Conservation (phyloP, 352 stramenopile species). For the Phytophthora pseudosyringae region DNA sequence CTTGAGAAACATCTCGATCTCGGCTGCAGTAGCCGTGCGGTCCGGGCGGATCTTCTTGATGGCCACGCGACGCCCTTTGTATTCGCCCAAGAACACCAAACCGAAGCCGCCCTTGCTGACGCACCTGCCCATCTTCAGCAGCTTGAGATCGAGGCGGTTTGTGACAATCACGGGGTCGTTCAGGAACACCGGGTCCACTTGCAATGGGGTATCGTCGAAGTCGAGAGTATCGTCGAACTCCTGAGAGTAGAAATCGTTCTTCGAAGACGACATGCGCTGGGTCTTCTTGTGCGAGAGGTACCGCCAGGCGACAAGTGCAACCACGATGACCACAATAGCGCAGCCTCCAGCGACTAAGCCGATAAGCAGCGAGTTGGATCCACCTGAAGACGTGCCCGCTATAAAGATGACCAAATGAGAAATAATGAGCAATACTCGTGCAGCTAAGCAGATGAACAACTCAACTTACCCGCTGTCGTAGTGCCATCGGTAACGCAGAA, state of each 20-base stretch:
- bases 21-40: constrained; percentile 19
- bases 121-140: constrained; percentile 46
- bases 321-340: constrained; percentile 22
- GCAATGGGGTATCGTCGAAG: constrained; percentile 42
- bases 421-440: neutral
- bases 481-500: neutral
- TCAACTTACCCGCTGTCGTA: constrained; percentile 18
- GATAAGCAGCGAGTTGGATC: constrained; percentile 28
- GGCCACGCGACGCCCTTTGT: constrained; percentile 43
- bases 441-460: neutral
- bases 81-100: constrained; percentile 56
- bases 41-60: constrained; percentile 60
- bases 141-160: constrained; percentile 48
- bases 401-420: neutral
- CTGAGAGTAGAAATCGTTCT: constrained; percentile 37
- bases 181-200: constrained; percentile 40
- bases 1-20: constrained; percentile 50
- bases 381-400: constrained; percentile 19
- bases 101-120: constrained; percentile 58
- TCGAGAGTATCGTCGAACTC: constrained; percentile 39
- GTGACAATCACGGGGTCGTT: constrained; percentile 59
- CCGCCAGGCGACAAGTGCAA: constrained; percentile 20
- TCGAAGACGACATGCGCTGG: constrained; percentile 35
- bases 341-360: constrained; percentile 33
- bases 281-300: constrained; percentile 23